phyloP scores from a whole-genome alignment of 441 rosid genomes.

The Erodium moschatum region DNA sequence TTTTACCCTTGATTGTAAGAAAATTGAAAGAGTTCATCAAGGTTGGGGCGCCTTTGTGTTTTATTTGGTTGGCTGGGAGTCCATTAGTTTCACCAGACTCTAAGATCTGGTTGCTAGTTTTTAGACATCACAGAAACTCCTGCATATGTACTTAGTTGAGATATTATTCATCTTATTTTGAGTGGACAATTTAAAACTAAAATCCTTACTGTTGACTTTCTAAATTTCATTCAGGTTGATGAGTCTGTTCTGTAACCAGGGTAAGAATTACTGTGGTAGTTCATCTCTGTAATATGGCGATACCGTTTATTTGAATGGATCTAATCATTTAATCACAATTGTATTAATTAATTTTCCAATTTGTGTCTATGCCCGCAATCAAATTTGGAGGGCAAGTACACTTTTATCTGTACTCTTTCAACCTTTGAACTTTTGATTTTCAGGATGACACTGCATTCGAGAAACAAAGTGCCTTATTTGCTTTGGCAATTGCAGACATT shows the following conservation, averaged over 20 bases:
- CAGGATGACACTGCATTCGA: slow-evolving; percentile 94
- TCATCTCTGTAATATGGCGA: slow-evolving; percentile 1
- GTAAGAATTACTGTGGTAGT: background rate
- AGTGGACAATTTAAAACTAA: background rate
- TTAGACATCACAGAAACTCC: background rate
- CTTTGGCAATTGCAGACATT: slow-evolving; percentile 78
- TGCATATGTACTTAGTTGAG: background rate
- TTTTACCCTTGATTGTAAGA: background rate
- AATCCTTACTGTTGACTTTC: background rate
- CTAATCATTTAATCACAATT: background rate
- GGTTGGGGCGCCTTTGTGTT: background rate
- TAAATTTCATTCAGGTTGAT: background rate
- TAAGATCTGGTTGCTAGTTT: background rate
- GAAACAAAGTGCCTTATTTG: slow-evolving; percentile 86
- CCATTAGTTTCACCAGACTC: background rate
- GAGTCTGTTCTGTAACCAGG: background rate
- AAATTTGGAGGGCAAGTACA: background rate
- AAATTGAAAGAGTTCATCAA: too few species aligned
- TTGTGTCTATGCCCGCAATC: background rate
- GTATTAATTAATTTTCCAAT: background rate
- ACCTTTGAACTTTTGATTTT: slow-evolving; percentile 17
- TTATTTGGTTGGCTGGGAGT: slow-evolving; percentile 1
- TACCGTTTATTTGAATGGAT: background rate
- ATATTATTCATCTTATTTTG: background rate
- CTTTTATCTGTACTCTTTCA: background rate